Percentiles rank a stretch among this genome's conserved stretches.
Evolutionary conservation across 805 yeast genomes (phyloP).

Genomic region (Candida silvicultrix): DNA sequence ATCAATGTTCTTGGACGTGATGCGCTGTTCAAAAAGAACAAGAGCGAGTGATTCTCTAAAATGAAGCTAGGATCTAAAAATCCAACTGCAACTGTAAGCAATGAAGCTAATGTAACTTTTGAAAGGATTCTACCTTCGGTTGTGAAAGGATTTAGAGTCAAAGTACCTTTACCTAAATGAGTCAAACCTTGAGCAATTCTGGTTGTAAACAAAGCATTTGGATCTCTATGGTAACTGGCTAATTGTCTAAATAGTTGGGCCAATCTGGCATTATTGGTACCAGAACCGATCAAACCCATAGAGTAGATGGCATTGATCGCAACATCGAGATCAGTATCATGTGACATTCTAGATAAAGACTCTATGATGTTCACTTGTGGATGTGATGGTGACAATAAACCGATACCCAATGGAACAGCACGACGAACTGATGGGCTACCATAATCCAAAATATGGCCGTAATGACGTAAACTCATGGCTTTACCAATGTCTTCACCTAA

Average conservation of each 20-base stretch:
- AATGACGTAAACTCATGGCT: constrained; percentile 95
- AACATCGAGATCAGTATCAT: constrained; percentile 89
- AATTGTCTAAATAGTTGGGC: constrained; percentile 94
- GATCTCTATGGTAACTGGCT: constrained; percentile 89
- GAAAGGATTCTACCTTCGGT: constrained; percentile 83
- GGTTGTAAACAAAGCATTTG: constrained; percentile 86
- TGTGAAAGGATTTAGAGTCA: constrained; percentile 82
- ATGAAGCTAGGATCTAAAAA: constrained; percentile 84
- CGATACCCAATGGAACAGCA: constrained; percentile 98
- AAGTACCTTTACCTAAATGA: constrained; percentile 94
- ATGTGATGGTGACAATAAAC: constrained; percentile 84
- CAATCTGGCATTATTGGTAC: constrained; percentile 96
- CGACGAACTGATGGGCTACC: constrained; percentile 88
- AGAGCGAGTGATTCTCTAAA: constrained; percentile 73
- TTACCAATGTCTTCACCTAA: constrained; percentile 98
- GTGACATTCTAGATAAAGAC: constrained; percentile 92
- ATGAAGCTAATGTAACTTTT: constrained; percentile 83
- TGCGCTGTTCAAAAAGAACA: constrained; percentile 82
- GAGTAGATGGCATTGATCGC: constrained; percentile 93
- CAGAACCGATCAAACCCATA: constrained; percentile 98
- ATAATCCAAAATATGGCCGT: constrained; percentile 95
- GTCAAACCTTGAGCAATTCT: constrained; percentile 93
- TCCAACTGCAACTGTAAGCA: constrained; percentile 78
- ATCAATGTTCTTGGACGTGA: constrained; percentile 89
- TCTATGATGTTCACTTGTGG: constrained; percentile 98